Base-by-base conservation (phyloP, 1,139 yeast species). In the Geotrichum candidum region DNA sequence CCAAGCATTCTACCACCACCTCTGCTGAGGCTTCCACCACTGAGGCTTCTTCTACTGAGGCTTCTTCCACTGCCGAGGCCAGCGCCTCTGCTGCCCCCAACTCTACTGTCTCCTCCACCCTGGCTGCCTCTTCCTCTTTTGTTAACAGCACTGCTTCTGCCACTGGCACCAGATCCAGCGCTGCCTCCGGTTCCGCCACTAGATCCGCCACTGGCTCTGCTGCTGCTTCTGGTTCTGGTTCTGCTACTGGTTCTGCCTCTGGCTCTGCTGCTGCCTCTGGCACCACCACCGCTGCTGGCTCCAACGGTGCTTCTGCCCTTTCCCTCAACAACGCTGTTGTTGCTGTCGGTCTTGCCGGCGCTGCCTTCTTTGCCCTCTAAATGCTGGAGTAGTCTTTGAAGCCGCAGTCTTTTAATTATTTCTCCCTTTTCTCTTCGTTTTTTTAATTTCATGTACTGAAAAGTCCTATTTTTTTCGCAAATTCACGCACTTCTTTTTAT, bases 171-270 rank as follows among this genome's bases (percentile, higher is more conserved):
- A 52, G 63, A 41, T 23, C 66, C 22, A 62, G 61, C 53, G 57
- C 68, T 33, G 61, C 65, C 50, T 46, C 48, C 1, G 72, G 74
- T 13, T 74, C 65, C 45, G 59, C 65, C n/a, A 48, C 68, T 29
- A 61, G 38, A 7, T 35, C 61, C n/a, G 61, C 67, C 50, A 61
- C 64, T 13, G 54, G 64, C 53, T 58, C 57, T 51, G 74, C 80
- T 25, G 60, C 57, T 31, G 35, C 67, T 27, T 56, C 60, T 15
- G 54, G 65, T 79, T 15, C 80, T 1, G 72, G 74, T 13, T 74
- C 65, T 50, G 59, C 65, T 18, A 48, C 68, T 29, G 62, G 38
- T 11, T 35, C 61, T 18, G 61, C 67, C 50, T 61, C 64, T 13
- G 54, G 64, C 53, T 58, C 57, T 51, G 74, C 80, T 25, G 60